phyloP scores from a whole-genome alignment of 169 alveolate genomes.

The Eimeria maxima region DNA sequence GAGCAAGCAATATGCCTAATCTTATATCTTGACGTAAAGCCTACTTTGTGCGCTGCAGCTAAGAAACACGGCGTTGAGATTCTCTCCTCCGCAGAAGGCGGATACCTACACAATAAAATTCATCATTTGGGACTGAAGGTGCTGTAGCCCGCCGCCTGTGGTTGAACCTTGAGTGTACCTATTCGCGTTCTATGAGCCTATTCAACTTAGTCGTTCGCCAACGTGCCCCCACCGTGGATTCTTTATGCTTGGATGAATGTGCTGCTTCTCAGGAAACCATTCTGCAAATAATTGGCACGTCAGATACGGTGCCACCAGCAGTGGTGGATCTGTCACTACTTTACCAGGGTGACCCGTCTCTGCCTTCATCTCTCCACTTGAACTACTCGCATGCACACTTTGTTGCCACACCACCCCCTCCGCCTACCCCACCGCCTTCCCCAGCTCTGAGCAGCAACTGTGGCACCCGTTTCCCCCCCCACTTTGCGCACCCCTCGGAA shows the following conservation, averaged over 20 bases:
- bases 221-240: not conserved
- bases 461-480: constrained; percentile 37
- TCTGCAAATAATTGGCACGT: constrained; percentile 68
- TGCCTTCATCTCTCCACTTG: constrained; percentile 74
- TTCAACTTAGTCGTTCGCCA: not conserved
- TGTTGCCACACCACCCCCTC: constrained; percentile 67
- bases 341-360: constrained; percentile 60
- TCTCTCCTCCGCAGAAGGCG: constrained; percentile 69
- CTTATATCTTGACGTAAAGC: not conserved
- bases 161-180: not conserved
- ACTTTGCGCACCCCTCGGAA: constrained; percentile 64
- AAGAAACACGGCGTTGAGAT: constrained; percentile 71
- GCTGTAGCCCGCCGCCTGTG: not conserved
- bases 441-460: constrained; percentile 75
- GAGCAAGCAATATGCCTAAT: not conserved
- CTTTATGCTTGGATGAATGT: not conserved
- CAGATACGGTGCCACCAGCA: constrained; percentile 63
- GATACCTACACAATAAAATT: constrained; percentile 53
- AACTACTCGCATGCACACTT: constrained; percentile 68
- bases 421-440: constrained; percentile 75
- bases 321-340: constrained; percentile 54
- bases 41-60: constrained; percentile 42
- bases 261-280: constrained; percentile 46
- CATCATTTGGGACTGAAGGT: constrained; percentile 63
- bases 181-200: not conserved